Percentiles rank a stretch among this genome's conserved stretches.
These are phyloP conservation scores for Yueomyces sinensis DNA, from an alignment of 805 yeast genomes.

Conservation along the genomic window DNA sequence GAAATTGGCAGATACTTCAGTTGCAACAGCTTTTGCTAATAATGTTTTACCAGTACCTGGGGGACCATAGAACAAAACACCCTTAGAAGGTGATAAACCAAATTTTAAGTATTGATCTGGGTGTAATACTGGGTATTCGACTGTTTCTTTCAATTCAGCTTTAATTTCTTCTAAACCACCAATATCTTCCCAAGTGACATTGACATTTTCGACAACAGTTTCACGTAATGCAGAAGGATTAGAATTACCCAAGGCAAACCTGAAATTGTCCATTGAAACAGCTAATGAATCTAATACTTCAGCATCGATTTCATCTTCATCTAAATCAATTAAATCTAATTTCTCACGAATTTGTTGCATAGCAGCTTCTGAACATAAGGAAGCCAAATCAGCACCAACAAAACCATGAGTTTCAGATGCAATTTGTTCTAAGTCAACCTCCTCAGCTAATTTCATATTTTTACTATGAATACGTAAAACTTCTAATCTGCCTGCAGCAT, in stretches of 20 bases:
- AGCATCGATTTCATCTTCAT: slow-evolving; percentile 66
- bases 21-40: slow-evolving; percentile 96
- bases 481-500: slow-evolving; percentile 95
- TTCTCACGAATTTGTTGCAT: slow-evolving; percentile 99
- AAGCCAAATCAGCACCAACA: slow-evolving; percentile 97
- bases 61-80: slow-evolving; percentile 96
- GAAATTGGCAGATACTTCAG: slow-evolving; percentile 96
- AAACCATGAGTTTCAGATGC: slow-evolving; percentile 98
- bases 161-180: slow-evolving; percentile 96
- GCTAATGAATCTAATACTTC: slow-evolving; percentile 92
- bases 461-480: slow-evolving; percentile 94
- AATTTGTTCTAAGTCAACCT: slow-evolving; percentile 87
- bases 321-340: slow-evolving; percentile 69
- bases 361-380: slow-evolving; percentile 97
- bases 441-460: slow-evolving; percentile 93
- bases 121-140: slow-evolving; percentile 95
- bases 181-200: slow-evolving; percentile 98
- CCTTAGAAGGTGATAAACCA: slow-evolving; percentile 94
- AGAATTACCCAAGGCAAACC: slow-evolving; percentile 93
- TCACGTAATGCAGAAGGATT: slow-evolving; percentile 98
- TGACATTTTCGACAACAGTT: slow-evolving; percentile 96
- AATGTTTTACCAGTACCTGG: slow-evolving; percentile 99
- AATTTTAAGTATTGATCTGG: slow-evolving; percentile 98
- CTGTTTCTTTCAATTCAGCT: slow-evolving; percentile 95
- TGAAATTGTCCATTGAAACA: slow-evolving; percentile 97